Evolutionary conservation across 2,329 filamentous ascomycete species (phyloP).

Genomic region (Paraphoma sp.): DNA sequence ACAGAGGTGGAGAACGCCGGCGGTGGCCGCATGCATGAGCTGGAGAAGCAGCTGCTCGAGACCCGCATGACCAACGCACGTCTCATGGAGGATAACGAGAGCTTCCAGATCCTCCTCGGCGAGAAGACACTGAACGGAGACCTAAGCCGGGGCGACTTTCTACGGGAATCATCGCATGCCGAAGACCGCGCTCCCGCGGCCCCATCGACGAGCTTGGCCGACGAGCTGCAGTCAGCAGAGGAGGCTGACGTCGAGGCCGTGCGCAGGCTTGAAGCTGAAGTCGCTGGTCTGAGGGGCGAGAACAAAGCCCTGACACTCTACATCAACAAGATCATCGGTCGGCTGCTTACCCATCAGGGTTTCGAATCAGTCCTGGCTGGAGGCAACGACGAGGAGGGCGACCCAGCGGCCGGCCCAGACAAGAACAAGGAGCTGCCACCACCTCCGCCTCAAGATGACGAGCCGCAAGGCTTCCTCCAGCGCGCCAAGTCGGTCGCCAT

Average conservation of each 20-base stretch:
- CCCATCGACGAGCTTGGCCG: conserved; percentile 62
- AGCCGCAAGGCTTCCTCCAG: conserved; percentile 58
- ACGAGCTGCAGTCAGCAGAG: conserved; percentile 78
- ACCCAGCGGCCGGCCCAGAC: conserved; percentile 50
- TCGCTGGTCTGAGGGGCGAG: conserved; percentile 83
- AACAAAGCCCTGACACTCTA: conserved; percentile 98
- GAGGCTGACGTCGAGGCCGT: conserved; percentile 57
- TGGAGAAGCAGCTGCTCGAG: conserved; percentile 90
- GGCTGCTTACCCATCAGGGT: conserved; percentile 89
- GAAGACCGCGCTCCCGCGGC: conserved; percentile 42
- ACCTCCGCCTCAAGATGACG: conserved; percentile 65
- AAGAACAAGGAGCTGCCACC: conserved; percentile 86
- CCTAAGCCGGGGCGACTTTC: conserved; percentile 82
- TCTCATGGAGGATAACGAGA: conserved; percentile 98
- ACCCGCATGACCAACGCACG: conserved; percentile 94
- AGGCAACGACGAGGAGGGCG: conserved; percentile 69
- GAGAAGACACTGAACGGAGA: conserved; percentile 96
- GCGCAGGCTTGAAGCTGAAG: conserved; percentile 76
- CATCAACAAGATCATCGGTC: conserved; percentile 99
- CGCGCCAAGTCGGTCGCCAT: conserved; percentile 66
- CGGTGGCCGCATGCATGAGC: conserved; percentile 82
- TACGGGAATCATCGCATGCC: conserved; percentile 57
- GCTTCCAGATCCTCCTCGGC: conserved; percentile 91
- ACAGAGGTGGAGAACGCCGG: conserved; percentile 94
- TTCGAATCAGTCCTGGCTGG: conserved; percentile 81